A percentile compares a stretch with the other conserved stretches of the same genome.
Conservation (phyloP, 495 filamentous ascomycete genomes). For the Sphaerosporella brunnea region DNA sequence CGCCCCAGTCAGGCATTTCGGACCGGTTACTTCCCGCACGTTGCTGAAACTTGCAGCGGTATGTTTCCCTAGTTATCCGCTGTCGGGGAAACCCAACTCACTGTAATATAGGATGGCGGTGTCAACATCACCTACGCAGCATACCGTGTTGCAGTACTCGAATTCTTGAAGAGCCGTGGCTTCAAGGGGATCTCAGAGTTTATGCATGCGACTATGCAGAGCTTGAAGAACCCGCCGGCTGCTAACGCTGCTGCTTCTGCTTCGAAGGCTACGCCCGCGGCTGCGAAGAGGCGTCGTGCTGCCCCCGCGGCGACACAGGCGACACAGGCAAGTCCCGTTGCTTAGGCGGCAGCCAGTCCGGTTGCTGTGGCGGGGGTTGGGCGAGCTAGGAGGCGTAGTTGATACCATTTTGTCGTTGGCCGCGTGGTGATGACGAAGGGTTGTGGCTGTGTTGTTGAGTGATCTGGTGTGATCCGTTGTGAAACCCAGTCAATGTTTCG, state of each 20-base stretch:
- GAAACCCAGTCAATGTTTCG: too few species aligned
- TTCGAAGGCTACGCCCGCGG: not conserved
- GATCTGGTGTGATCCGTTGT: too few species aligned
- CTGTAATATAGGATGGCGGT: slow-evolving; percentile 37
- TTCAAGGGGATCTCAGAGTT: slow-evolving; percentile 49
- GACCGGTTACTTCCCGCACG: slow-evolving; percentile 55
- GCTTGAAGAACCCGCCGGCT: not conserved
- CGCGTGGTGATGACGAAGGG: too few species aligned
- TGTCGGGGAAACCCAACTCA: too few species aligned
- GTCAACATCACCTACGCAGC: slow-evolving; percentile 50
- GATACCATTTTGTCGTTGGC: too few species aligned
- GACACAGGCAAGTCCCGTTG: too few species aligned
- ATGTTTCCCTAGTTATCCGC: slow-evolving; percentile 8
- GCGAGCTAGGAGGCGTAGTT: too few species aligned
- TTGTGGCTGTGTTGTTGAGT: too few species aligned
- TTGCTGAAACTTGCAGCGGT: slow-evolving; percentile 42
- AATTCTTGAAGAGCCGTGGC: slow-evolving; percentile 47
- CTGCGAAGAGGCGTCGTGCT: not conserved
- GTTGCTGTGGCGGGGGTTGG: too few species aligned
- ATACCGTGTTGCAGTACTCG: slow-evolving; percentile 57
- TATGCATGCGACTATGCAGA: slow-evolving; percentile 68
- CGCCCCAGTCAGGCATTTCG: slow-evolving; percentile 42
- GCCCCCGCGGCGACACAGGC: not conserved
- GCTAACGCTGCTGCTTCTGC: not conserved
- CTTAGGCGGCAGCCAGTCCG: too few species aligned